Conservation (phyloP, 2,329 filamentous ascomycete genomes). For the Diplodia intermedia region DNA sequence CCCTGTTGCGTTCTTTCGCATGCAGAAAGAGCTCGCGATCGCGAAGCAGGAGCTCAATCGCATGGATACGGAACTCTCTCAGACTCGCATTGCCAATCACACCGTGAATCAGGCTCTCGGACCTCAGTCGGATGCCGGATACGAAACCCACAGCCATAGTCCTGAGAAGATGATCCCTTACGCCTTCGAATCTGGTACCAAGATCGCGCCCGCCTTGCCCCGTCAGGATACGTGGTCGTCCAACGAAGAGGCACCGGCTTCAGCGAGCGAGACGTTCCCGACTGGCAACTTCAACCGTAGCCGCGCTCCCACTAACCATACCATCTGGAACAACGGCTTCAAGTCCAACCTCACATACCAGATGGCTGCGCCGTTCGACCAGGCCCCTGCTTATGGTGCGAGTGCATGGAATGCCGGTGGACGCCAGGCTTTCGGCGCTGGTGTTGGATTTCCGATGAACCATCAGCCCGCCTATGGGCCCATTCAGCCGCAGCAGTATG, state of each 20-base stretch:
- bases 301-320: constrained; percentile 54
- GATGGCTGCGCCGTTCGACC: neutral
- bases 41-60: constrained; percentile 74
- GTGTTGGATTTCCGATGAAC: constrained; percentile 9
- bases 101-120: constrained; percentile 64
- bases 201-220: constrained; percentile 47
- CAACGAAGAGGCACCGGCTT: constrained; percentile 63
- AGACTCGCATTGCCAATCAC: constrained; percentile 66
- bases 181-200: constrained; percentile 57
- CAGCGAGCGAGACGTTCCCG: constrained; percentile 63
- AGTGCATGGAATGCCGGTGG: constrained; percentile 8
- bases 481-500: constrained; percentile 23
- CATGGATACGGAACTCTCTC: constrained; percentile 73
- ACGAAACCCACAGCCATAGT: constrained; percentile 54
- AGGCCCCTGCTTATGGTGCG: constrained; percentile 2
- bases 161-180: constrained; percentile 58
- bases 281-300: constrained; percentile 56
- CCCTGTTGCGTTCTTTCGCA: constrained; percentile 67
- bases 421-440: constrained; percentile 23
- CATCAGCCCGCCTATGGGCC: constrained; percentile 3
- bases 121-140: constrained; percentile 59
- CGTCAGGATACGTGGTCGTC: constrained; percentile 60
- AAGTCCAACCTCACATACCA: constrained; percentile 28
- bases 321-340: constrained; percentile 59
- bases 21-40: constrained; percentile 74